Conservation (phyloP, 1,284 basidiomycete species). For the Waitea zeae region DNA sequence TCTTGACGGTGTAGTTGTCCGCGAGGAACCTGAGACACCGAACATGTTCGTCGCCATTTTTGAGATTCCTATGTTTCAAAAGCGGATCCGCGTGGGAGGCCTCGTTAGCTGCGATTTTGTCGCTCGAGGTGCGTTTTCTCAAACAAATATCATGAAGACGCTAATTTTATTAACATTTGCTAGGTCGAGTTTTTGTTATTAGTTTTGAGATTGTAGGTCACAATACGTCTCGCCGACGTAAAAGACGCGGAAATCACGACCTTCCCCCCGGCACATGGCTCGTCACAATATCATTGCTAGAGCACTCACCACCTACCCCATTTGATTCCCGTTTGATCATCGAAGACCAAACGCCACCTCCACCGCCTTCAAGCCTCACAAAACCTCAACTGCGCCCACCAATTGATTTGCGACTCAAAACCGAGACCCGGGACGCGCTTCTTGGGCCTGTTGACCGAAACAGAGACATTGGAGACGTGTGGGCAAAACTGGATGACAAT, state of each 20-base stretch:
- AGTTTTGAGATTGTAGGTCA: conserved; percentile 2
- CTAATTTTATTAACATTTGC: conserved; percentile 28
- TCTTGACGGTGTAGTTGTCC: conserved; percentile 37
- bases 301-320: conserved; percentile 41
- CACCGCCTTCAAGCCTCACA: conserved; percentile 8
- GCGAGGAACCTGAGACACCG: conserved; percentile 23
- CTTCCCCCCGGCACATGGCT: conserved; percentile 42
- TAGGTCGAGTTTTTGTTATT: conserved; percentile 28
- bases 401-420: conserved; percentile 4
- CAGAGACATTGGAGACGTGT: conserved; percentile 13
- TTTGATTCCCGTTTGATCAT: conserved; percentile 41
- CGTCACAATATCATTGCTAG: conserved; percentile 30
- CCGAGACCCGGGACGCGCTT: conserved; percentile 4
- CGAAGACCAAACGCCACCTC: conserved; percentile 16
- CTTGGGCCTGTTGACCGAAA: conserved; percentile 9
- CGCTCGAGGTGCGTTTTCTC: conserved; percentile 31
- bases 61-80: conserved; percentile 43
- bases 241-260: conserved; percentile 7
- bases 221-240: conserved; percentile 5
- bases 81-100: conserved; percentile 47
- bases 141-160: not conserved
- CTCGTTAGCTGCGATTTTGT: conserved; percentile 43
- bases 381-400: conserved; percentile 4
- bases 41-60: conserved; percentile 36
- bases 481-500: conserved; percentile 26